Evolutionary conservation across 2,329 filamentous ascomycete genomes (phyloP).

Genomic region (Xylariales sp.): DNA sequence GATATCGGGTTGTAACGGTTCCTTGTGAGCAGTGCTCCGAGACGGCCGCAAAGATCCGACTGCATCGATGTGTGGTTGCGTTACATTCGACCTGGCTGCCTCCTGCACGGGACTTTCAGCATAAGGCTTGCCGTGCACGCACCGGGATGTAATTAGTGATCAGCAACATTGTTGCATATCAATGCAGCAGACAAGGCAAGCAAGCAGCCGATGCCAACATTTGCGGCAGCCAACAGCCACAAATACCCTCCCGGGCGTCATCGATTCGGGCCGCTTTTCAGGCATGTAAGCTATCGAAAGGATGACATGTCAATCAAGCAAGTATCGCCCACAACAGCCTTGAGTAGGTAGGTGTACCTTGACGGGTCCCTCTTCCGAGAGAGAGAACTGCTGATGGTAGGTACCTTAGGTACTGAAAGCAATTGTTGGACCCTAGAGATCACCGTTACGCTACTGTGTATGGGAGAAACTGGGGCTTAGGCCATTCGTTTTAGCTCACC

Average conservation of each 20-base stretch:
- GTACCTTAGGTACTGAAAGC: background rate
- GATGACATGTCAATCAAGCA: no score
- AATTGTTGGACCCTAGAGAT: background rate
- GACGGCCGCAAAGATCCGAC: no score
- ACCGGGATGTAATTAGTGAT: background rate
- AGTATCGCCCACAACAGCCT: no score
- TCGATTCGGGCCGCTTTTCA: no score
- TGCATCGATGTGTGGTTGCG: no score
- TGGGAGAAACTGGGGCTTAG: background rate
- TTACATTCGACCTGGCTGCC: background rate
- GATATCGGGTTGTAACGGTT: no score
- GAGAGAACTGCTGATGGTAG: no score
- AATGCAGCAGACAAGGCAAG: background rate
- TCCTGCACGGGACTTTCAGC: constrained; percentile 5
- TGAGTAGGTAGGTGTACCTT: no score
- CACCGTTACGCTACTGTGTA: constrained; percentile 2
- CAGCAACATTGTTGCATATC: background rate
- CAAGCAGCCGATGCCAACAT: background rate
- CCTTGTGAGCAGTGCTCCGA: no score
- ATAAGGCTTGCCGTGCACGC: no score
- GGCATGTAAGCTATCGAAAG: no score
- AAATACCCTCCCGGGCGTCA: background rate
- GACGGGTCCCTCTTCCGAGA: no score
- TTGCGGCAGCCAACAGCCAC: background rate
- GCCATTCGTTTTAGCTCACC: background rate